Evolutionary conservation across 2,329 filamentous ascomycete genomes (phyloP), one percentile per base, ranked within the genome.

Genomic region (Microdochium nivale): DNA sequence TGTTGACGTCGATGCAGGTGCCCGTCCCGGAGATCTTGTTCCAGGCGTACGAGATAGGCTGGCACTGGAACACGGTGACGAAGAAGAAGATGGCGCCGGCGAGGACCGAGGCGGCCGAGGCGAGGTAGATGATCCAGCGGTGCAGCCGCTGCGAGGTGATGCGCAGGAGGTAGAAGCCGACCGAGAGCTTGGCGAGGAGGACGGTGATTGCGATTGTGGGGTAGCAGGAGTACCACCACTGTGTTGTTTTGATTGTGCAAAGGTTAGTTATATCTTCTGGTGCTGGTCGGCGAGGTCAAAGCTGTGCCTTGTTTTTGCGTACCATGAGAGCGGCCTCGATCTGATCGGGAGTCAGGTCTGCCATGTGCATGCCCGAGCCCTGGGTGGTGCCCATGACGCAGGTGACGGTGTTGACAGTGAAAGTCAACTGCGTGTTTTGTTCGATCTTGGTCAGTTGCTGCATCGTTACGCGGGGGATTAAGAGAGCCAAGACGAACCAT

Each of bases 41-140:
- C 74, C 77, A 80, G 58, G 79, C 79, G 55, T 67, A 76, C 7
- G 65, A 66, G 1, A 73, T 59, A 0, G 78, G 77, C 0, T 55
- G 62, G 62, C 77, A 80, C 57, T 79, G 77, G 16, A 80, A 69
- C 0, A 76, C 55, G 4, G 74, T 70, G 53, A 77, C 60, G 58
- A 77, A 71, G 61, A 75, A 75, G 56, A 70, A 74, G 10, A 59
- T 62, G 8, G 60, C 51, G 1, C 71, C 70, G 33, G 67, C 63
- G 19, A 58, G 48, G 50, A 64, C 66, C 51, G 75, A 67, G 52
- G 72, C 66, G 4, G 49, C 58, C 16, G 69, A 49, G 40, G 65
- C 64, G 47, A 52, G 48, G 48, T 64, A 62, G 32, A 71, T 65
- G 44, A 70, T 63, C 54, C 61, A 59, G 3, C 62, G 60, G 52